These are phyloP conservation scores for Cytospora leucostoma DNA, from an alignment of 2,329 filamentous ascomycete genomes.

Conservation along the genomic window DNA sequence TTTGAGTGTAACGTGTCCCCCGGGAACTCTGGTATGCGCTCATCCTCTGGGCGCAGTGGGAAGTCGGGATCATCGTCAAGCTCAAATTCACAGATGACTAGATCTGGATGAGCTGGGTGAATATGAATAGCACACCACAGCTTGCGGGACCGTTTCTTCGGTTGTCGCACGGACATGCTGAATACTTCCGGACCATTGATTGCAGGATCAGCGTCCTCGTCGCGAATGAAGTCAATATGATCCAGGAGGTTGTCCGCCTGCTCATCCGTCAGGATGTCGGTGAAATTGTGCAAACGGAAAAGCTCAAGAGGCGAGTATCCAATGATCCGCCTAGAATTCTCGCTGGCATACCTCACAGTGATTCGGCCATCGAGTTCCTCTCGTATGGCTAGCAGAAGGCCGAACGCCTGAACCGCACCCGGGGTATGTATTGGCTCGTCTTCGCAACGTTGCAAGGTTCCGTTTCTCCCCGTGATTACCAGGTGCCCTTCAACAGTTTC, in stretches of 20 bases:
- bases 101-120: conserved; percentile 64
- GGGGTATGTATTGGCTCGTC: conserved; percentile 90
- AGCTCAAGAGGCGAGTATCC: conserved; percentile 77
- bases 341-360: conserved; percentile 72
- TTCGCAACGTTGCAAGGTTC: conserved; percentile 76
- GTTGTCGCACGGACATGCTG: conserved; percentile 68
- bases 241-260: conserved; percentile 82
- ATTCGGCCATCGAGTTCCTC: conserved; percentile 70
- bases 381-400: conserved; percentile 71
- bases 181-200: conserved; percentile 85
- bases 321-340: conserved; percentile 75
- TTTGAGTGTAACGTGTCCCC: conserved; percentile 74
- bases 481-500: conserved; percentile 77
- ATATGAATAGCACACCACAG: conserved; percentile 88
- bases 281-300: conserved; percentile 73
- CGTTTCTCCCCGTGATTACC: conserved; percentile 77
- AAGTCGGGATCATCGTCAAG: conserved; percentile 73
- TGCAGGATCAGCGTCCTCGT: conserved; percentile 75
- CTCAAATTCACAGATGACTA: conserved; percentile 88
- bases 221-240: conserved; percentile 83
- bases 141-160: conserved; percentile 60
- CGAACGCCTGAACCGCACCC: conserved; percentile 79
- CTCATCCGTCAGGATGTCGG: conserved; percentile 81
- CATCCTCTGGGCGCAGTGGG: conserved; percentile 65
- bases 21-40: conserved; percentile 61